phyloP scores from a whole-genome alignment of 2,329 filamentous ascomycete genomes.

The Cladosporium velox region DNA sequence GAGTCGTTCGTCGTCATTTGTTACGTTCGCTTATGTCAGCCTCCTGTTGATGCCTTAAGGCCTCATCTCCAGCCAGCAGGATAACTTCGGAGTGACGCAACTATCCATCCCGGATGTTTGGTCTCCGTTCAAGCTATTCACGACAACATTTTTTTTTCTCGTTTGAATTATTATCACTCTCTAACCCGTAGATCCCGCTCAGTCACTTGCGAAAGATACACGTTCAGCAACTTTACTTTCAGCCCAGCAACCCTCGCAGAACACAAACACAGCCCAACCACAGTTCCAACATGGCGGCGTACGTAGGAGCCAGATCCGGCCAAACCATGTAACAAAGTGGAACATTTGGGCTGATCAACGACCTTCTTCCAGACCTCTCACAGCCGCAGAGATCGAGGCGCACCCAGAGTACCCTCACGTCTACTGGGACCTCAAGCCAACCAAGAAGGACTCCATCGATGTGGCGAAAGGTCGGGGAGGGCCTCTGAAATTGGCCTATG shows the following conservation, averaged over 20 bases:
- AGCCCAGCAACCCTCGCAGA: not conserved
- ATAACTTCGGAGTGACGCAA: not conserved
- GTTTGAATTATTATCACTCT: not conserved
- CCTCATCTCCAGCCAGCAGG: not conserved
- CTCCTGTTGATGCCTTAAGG: not conserved
- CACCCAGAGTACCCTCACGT: slow-evolving; percentile 69
- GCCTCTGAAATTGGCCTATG: slow-evolving; percentile 74
- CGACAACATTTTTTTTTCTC: not conserved
- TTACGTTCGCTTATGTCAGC: not conserved
- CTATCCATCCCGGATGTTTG: not conserved
- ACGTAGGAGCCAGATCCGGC: slow-evolving; percentile 13
- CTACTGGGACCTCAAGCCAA: slow-evolving; percentile 69
- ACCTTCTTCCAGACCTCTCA: slow-evolving; percentile 39
- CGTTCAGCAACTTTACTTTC: not conserved
- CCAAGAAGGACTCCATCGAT: slow-evolving; percentile 59
- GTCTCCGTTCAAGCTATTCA: not conserved
- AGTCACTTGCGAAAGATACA: not conserved
- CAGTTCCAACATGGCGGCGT: slow-evolving; percentile 11
- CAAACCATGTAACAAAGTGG: not conserved
- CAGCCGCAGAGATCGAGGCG: slow-evolving; percentile 59
- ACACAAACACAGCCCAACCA: not conserved
- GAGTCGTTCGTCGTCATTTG: not conserved
- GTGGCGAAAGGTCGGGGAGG: slow-evolving; percentile 73
- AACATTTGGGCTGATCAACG: slow-evolving; percentile 1
- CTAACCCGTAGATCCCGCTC: not conserved